These are phyloP conservation scores for Amphichorda felina DNA, from an alignment of 2,329 filamentous ascomycete species.

Conservation along the genomic window DNA sequence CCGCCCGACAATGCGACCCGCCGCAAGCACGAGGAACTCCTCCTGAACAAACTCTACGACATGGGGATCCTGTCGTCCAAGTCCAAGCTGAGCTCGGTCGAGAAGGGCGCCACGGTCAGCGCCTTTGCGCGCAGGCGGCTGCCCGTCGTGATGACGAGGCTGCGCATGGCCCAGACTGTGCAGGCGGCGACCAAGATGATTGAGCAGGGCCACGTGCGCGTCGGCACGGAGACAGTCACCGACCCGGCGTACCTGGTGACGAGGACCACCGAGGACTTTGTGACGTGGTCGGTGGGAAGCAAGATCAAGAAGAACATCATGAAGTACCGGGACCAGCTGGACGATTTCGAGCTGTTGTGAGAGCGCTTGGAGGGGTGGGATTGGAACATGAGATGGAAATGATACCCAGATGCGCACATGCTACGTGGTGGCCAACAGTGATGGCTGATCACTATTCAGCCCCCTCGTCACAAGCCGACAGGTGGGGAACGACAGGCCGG, in stretches of 20 bases:
- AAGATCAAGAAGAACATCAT: constrained; percentile 97
- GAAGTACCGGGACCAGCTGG: constrained; percentile 87
- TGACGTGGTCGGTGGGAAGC: constrained; percentile 90
- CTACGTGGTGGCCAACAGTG: too few species aligned
- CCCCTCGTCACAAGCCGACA: too few species aligned
- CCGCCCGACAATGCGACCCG: constrained; percentile 69
- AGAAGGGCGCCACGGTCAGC: constrained; percentile 79
- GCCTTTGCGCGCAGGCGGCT: constrained; percentile 76
- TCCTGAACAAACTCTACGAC: constrained; percentile 85
- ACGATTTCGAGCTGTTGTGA: constrained; percentile 87
- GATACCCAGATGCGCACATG: neutral
- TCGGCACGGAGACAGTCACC: constrained; percentile 81
- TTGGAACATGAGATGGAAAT: neutral
- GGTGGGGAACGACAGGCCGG: too few species aligned
- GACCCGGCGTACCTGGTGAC: constrained; percentile 86
- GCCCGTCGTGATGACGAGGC: constrained; percentile 80
- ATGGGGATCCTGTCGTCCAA: constrained; percentile 75
- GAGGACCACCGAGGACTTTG: constrained; percentile 85
- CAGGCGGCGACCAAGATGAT: constrained; percentile 77
- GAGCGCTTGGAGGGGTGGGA: neutral
- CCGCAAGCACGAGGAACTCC: constrained; percentile 71
- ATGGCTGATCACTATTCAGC: too few species aligned
- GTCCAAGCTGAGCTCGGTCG: constrained; percentile 72
- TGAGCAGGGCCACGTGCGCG: constrained; percentile 86
- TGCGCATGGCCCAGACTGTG: constrained; percentile 86